These are phyloP conservation scores for Dothiorella sarmentorum DNA, from an alignment of 2,329 filamentous ascomycete species.

Conservation along the genomic window DNA sequence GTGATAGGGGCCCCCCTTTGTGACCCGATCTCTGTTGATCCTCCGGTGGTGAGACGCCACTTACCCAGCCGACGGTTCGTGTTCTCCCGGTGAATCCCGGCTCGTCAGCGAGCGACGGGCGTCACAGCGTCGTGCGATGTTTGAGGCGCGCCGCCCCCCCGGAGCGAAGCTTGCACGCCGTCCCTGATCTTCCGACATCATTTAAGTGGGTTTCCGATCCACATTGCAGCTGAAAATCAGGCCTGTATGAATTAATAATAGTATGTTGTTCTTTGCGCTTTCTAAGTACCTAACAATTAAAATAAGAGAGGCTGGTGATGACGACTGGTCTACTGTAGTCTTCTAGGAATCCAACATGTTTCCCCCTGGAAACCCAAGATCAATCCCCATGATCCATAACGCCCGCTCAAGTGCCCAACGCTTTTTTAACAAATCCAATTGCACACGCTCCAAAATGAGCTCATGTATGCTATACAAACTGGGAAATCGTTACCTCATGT, in stretches of 20 bases:
- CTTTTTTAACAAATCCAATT: not conserved
- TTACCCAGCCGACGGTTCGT: not conserved
- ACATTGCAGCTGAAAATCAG: not conserved
- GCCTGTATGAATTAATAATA: not conserved
- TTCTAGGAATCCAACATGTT: no score
- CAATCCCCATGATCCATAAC: not conserved
- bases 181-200: slow-evolving; percentile 12
- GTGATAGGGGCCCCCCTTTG: not conserved
- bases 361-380: not conserved
- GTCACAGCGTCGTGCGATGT: slow-evolving; percentile 7
- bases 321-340: not conserved
- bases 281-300: not conserved
- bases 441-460: not conserved
- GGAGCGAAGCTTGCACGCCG: slow-evolving; percentile 5
- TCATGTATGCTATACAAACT: not conserved
- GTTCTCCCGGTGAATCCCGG: slow-evolving; percentile 5
- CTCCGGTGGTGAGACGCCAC: not conserved
- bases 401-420: slow-evolving; percentile 3
- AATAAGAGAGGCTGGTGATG: not conserved
- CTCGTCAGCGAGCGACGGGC: no score
- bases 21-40: slow-evolving; percentile 7
- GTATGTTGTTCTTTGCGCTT: not conserved
- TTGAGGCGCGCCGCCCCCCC: slow-evolving; percentile 6
- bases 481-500: slow-evolving; percentile 12
- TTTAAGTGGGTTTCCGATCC: slow-evolving; percentile 12